Conservation (phyloP, 1,284 basidiomycete genomes). For the Caloboletus firmus region DNA sequence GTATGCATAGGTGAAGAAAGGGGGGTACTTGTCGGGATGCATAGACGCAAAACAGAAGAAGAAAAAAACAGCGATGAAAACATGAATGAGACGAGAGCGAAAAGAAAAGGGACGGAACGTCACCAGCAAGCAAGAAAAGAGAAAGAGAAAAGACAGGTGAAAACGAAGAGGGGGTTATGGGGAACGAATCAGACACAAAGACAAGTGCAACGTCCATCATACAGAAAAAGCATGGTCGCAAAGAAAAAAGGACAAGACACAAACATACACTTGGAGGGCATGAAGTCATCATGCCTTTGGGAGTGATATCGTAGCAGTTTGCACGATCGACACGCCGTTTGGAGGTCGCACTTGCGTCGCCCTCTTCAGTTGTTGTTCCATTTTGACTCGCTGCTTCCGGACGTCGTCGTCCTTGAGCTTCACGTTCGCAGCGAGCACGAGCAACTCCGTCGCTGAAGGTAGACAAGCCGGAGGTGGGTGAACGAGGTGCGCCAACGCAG, state of each 20-base stretch:
- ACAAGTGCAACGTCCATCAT: conserved; percentile 5
- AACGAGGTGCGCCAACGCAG: conserved; percentile 50
- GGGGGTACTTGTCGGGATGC: conserved; percentile 10
- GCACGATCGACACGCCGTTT: conserved; percentile 28
- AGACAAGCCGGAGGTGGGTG: conserved; percentile 55
- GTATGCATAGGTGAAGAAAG: background rate
- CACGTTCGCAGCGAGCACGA: conserved; percentile 59
- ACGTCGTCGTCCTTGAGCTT: conserved; percentile 85
- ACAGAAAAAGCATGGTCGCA: conserved; percentile 17
- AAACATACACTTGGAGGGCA: background rate
- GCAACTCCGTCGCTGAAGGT: conserved; percentile 59
- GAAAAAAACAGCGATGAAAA: conserved; percentile 3
- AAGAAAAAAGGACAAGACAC: conserved; percentile 7
- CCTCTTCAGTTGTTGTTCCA: conserved; percentile 64
- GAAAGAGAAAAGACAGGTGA: background rate
- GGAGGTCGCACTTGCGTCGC: conserved; percentile 48
- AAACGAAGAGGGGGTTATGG: background rate
- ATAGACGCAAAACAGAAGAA: background rate
- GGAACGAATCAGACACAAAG: background rate
- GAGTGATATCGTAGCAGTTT: conserved; percentile 30
- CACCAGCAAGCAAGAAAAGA: conserved; percentile 2
- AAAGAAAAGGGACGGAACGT: no score
- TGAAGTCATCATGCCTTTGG: conserved; percentile 24
- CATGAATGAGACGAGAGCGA: background rate
- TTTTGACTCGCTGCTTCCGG: conserved; percentile 70